Conservation (phyloP, 129 eudicot genomes). For the Pittosporum tobira region DNA sequence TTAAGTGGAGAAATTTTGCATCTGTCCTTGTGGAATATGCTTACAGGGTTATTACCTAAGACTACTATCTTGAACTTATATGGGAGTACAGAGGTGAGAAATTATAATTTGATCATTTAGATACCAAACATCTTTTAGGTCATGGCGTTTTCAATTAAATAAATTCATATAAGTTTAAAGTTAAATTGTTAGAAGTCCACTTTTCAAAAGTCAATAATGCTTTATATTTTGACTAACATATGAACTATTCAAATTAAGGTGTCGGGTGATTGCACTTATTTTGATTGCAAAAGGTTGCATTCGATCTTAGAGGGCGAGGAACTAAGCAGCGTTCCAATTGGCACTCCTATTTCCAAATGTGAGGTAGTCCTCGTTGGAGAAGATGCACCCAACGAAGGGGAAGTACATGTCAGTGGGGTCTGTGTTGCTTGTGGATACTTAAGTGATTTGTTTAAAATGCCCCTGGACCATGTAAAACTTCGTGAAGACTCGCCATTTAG, state of each 20-base stretch:
- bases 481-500: conserved; percentile 26
- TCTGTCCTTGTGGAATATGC: conserved; percentile 49
- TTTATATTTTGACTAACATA: conserved; percentile 18
- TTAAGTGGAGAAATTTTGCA: conserved; percentile 81
- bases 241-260: conserved; percentile 38
- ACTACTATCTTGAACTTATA: conserved; percentile 69
- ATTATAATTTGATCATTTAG: neutral
- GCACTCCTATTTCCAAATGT: conserved; percentile 65
- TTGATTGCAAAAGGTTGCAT: conserved; percentile 70
- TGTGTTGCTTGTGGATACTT: conserved; percentile 74
- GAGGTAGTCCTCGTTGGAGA: conserved; percentile 46
- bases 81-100: conserved; percentile 88
- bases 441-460: conserved; percentile 23
- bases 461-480: conserved; percentile 30
- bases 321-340: conserved; percentile 73
- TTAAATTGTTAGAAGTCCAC: no score
- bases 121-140: neutral
- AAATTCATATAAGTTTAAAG: no score
- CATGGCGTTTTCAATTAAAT: neutral
- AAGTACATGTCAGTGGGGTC: conserved; percentile 60
- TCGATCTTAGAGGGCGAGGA: conserved; percentile 37
- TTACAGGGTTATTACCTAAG: conserved; percentile 54
- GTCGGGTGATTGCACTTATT: conserved; percentile 94
- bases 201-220: no score
- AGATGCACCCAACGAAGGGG: conserved; percentile 48